Percentiles rank a stretch among this genome's conserved stretches.
Conservation (phyloP, 345 rosid species). For the Pseudoturritis turrita region DNA sequence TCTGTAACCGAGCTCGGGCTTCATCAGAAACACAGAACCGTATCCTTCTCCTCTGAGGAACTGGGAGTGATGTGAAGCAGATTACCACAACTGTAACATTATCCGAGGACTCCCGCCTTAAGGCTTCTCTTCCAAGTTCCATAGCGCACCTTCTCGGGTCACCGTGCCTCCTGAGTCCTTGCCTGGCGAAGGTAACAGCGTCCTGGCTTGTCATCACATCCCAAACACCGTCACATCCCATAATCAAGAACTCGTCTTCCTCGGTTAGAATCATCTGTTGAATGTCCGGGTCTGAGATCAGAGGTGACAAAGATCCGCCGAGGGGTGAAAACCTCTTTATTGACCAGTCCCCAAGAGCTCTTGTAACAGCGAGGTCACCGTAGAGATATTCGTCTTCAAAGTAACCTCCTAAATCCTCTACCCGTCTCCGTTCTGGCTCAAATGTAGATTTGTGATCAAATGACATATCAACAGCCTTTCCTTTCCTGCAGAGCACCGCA, state of each 20-base stretch:
- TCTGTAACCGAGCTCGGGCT: constrained; percentile 27
- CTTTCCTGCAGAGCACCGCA: constrained; percentile 70
- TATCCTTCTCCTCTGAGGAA: constrained; percentile 37
- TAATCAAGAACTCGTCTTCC: constrained; percentile 81
- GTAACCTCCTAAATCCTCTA: constrained; percentile 65
- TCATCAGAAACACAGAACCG: constrained; percentile 70
- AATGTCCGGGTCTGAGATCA: constrained; percentile 85
- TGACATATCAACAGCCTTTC: constrained; percentile 69
- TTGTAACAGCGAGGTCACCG: constrained; percentile 62
- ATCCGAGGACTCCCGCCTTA: constrained; percentile 48
- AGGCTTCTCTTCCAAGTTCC: constrained; percentile 72
- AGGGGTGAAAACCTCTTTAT: constrained; percentile 46
- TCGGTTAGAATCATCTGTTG: constrained; percentile 46
- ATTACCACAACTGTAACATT: constrained; percentile 76
- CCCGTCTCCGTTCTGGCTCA: constrained; percentile 46
- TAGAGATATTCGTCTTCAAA: constrained; percentile 64
- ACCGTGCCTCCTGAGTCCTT: constrained; percentile 66
- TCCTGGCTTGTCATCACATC: constrained; percentile 74
- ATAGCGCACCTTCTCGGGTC: constrained; percentile 63
- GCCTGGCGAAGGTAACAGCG: constrained; percentile 62
- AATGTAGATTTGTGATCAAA: constrained; percentile 72
- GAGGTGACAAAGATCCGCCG: constrained; percentile 44
- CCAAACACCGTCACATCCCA: constrained; percentile 86
- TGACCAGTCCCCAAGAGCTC: constrained; percentile 80
- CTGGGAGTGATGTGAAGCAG: constrained; percentile 52